Percentiles rank a stretch among this genome's conserved stretches.
Evolutionary conservation across 2,329 filamentous ascomycete species (phyloP).

Genomic region (Penicillium sp.): DNA sequence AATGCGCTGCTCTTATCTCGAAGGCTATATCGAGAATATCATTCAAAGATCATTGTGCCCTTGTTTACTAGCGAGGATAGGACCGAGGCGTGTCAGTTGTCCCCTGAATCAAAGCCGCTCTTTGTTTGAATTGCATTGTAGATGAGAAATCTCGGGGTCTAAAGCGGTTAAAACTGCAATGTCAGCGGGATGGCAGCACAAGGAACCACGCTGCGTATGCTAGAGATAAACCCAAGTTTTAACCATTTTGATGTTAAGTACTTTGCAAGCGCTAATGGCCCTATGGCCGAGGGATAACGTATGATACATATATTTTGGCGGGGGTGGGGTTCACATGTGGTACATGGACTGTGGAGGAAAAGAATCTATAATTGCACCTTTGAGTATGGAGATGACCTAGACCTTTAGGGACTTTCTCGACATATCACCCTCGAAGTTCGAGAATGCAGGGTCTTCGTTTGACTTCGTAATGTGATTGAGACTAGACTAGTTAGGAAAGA

Average conservation of each 20-base stretch:
- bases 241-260: background rate
- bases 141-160: background rate
- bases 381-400: constrained; percentile 1
- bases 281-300: background rate
- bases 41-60: background rate
- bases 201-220: background rate
- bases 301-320: background rate
- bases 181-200: background rate
- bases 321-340: constrained; percentile 1
- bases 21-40: background rate
- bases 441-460: background rate
- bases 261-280: background rate
- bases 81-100: background rate
- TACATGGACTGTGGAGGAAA: constrained; percentile 1
- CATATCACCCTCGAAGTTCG: background rate
- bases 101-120: background rate
- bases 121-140: background rate
- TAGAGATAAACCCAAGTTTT: background rate
- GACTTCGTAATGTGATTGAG: no score
- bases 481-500: background rate
- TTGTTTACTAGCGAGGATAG: background rate
- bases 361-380: background rate
- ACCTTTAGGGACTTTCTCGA: background rate
- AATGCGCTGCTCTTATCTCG: background rate
- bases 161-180: background rate